Evolutionary conservation across 495 filamentous ascomycete species (phyloP), one percentile per base, ranked within the genome.

Genomic region (Neurospora tetraspora): DNA sequence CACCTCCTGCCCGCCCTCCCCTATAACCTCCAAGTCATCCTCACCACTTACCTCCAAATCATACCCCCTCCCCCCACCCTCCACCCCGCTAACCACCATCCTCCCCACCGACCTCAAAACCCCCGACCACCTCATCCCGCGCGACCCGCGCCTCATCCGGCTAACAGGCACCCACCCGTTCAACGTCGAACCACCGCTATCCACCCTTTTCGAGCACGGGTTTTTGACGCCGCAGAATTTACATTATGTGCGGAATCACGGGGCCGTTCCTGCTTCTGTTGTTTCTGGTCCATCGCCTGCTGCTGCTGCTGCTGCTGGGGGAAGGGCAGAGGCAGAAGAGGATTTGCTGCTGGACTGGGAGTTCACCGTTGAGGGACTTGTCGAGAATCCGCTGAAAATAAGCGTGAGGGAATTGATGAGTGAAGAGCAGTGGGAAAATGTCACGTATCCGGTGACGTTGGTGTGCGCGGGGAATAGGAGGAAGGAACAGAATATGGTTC

Each of bases 211-310:
- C 79, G 87, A 97, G 76, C 90, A 97, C 82, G 92, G 91, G 77
- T 98, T 97, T 79, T 84, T 98, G 43, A 98, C 95, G 5, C 91
- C 91, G 31, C 91, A 93, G n/a, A 93, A 97, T 74, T 84, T 98
- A 2, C 96, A 97, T 83, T 98, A 96, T 80, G 95, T 98, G n/a
- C 84, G 95, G 74, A 98, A 98, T 72, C 95, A 98, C 85, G 95
- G 95, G 10, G 85, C 92, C 0, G 95, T 98, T 7, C 95, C 95
- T 4, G 79, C 86, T 36, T 92, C 97, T 9, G 83, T 84, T 9
- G 93, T 97, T 76, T 84, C 88, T 39, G 43, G 11, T 14, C 11
- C 27, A 2, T 14, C 20, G 4, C 2, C n/a, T 4, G 20, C 10
- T 43, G 40, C 39, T 53, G 9, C n/a, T 11, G n/a, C 31, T 31